Conservation (phyloP, 192 early-diverging fungal genomes). For the Lobosporangium transversale region DNA sequence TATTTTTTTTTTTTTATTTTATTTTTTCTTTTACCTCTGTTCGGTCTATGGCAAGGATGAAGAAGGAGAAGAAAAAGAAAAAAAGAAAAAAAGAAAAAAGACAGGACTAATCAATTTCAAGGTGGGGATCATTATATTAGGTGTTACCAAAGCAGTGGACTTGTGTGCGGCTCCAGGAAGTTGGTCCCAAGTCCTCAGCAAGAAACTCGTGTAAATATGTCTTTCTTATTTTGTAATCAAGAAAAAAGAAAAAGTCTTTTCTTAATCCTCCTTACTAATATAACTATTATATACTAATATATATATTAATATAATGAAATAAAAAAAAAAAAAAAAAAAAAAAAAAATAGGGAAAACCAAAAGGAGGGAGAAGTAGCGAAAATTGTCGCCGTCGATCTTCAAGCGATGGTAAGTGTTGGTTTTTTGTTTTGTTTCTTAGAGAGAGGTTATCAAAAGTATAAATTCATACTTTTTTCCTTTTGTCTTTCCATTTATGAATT, state of each 20-base stretch:
- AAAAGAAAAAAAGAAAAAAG: neutral
- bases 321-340: too few relatives aligned
- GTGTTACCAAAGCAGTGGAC: constrained; percentile 91
- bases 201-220: constrained; percentile 59
- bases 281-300: neutral
- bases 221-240: neutral
- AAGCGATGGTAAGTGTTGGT: constrained; percentile 79
- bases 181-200: constrained; percentile 94
- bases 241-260: neutral
- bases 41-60: neutral
- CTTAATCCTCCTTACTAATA: neutral
- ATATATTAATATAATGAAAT: too few relatives aligned
- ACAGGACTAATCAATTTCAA: neutral
- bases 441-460: constrained; percentile 37
- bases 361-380: constrained; percentile 67
- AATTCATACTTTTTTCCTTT: neutral
- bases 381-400: constrained; percentile 95
- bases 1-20: neutral
- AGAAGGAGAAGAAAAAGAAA: neutral
- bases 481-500: neutral
- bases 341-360: constrained; percentile 65
- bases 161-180: constrained; percentile 97
- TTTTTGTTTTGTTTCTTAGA: neutral
- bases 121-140: too few relatives aligned
- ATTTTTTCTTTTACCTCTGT: too few relatives aligned